Evolutionary conservation across 495 filamentous ascomycete genomes (phyloP), one percentile per base, ranked within the genome.

Genomic region (Penicillium ochrochloron): DNA sequence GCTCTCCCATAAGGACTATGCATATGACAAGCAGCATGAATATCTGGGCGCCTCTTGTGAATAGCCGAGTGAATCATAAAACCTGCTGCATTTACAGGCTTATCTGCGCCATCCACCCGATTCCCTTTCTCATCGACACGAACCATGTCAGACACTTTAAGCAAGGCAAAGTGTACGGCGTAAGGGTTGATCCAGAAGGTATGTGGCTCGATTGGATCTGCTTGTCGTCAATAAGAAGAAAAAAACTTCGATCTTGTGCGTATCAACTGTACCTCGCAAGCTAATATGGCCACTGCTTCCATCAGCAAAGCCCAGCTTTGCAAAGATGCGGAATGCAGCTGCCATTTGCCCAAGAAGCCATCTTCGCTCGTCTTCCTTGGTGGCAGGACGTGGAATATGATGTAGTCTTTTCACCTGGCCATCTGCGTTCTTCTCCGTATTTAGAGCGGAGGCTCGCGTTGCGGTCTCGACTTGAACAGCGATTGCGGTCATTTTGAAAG

Each of bases 211-310:
- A 64, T 21, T 31, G 66, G 61, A 19, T 68, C 66, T 52, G 48
- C 23, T 23, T 14, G 48, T 29, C 25, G n/a, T 31, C 14, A 52
- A 21, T 3, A 31, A 1, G 1, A 7, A 52, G 9, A 15, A 27
- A 1, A 12, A 15, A 0, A 15, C 23, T 27, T 27, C 23, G 6
- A 50, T 3, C 17, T 15, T 17, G 4, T 23, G 1, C 4, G 8
- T 5, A 15, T n/a, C 23, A n/a, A 27, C 15, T 17, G 5, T 9
- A 52, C 48, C 48, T 56, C 69, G 62, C 34, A 71, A 37, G 44
- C 60, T 68, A 64, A 90, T 89, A 68, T 89, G 87, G 0, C 87
- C 85, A 11, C 77, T 77, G 70, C 84, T 82, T 23, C 87, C 85
- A 73, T 88, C 86, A 12, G 82, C 84, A 70, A 83, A 88, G 54